Percentiles rank a stretch among this genome's conserved stretches.
phyloP scores from a whole-genome alignment of 352 stramenopile genomes.

The Pythium phragmitis region DNA sequence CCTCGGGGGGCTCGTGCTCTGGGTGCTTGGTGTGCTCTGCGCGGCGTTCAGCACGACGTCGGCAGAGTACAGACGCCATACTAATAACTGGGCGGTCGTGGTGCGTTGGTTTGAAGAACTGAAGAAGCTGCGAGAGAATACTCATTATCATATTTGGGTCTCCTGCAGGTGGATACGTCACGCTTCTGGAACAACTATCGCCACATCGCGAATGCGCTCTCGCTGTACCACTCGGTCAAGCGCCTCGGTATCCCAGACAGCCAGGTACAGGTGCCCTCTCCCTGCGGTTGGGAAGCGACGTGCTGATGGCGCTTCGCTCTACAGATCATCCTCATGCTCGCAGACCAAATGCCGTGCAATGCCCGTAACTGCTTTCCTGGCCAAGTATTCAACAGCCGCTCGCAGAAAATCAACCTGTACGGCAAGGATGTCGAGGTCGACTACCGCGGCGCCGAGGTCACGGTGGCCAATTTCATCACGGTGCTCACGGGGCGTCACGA shows the following conservation, averaged over 20 bases:
- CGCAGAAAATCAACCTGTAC: constrained; percentile 91
- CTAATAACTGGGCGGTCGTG: constrained; percentile 87
- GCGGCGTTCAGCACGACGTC: constrained; percentile 3
- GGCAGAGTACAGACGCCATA: constrained; percentile 66
- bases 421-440: constrained; percentile 93
- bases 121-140: background rate
- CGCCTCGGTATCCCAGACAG: constrained; percentile 92
- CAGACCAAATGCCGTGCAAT: constrained; percentile 95
- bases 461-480: constrained; percentile 96
- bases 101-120: constrained; percentile 31
- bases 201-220: constrained; percentile 94
- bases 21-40: constrained; percentile 24
- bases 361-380: constrained; percentile 89
- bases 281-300: background rate
- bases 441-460: constrained; percentile 95
- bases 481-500: constrained; percentile 90
- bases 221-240: constrained; percentile 93
- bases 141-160: background rate
- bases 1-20: constrained; percentile 6
- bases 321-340: constrained; percentile 95
- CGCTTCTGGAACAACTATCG: constrained; percentile 98
- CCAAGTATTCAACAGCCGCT: constrained; percentile 89
- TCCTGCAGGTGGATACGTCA: constrained; percentile 87
- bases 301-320: background rate
- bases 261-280: constrained; percentile 50